These are phyloP conservation scores for Aphanoascus verrucosus DNA, from an alignment of 2,329 filamentous ascomycete genomes.

Conservation along the genomic window DNA sequence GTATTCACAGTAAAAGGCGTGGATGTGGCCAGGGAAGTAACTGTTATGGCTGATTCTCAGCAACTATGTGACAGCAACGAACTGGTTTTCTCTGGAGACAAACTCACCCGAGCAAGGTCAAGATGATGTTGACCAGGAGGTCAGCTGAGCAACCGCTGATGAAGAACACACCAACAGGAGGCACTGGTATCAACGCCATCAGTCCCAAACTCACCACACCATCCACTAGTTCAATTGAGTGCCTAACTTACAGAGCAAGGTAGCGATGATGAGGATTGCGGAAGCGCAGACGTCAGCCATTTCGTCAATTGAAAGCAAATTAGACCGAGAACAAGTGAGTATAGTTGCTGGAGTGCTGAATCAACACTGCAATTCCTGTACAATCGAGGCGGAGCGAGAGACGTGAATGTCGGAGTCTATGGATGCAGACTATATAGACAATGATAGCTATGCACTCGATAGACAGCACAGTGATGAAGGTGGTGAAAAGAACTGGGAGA, in stretches of 20 bases:
- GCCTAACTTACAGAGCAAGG: slow-evolving; percentile 35
- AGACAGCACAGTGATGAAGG: neutral
- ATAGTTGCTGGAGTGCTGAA: neutral
- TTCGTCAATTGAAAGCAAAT: neutral
- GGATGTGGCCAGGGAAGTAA: slow-evolving; percentile 67
- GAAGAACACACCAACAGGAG: slow-evolving; percentile 53
- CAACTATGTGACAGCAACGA: neutral
- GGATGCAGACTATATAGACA: too few relatives aligned
- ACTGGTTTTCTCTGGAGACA: neutral
- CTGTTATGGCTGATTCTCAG: slow-evolving; percentile 25
- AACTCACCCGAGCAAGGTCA: slow-evolving; percentile 53
- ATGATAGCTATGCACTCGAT: too few relatives aligned
- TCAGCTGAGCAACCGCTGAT: slow-evolving; percentile 57
- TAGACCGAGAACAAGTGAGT: neutral
- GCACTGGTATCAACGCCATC: slow-evolving; percentile 40
- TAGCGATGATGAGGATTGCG: slow-evolving; percentile 38
- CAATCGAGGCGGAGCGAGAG: too few relatives aligned
- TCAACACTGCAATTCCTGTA: too few relatives aligned
- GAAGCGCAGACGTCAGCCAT: slow-evolving; percentile 27
- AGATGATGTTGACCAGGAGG: slow-evolving; percentile 55
- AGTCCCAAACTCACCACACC: neutral
- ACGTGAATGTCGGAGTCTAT: too few relatives aligned
- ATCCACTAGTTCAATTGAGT: neutral
- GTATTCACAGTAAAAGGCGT: slow-evolving; percentile 74
- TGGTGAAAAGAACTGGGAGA: neutral